phyloP scores from a whole-genome alignment of 148 eudicot genomes.

The Selenicereus undatus region DNA sequence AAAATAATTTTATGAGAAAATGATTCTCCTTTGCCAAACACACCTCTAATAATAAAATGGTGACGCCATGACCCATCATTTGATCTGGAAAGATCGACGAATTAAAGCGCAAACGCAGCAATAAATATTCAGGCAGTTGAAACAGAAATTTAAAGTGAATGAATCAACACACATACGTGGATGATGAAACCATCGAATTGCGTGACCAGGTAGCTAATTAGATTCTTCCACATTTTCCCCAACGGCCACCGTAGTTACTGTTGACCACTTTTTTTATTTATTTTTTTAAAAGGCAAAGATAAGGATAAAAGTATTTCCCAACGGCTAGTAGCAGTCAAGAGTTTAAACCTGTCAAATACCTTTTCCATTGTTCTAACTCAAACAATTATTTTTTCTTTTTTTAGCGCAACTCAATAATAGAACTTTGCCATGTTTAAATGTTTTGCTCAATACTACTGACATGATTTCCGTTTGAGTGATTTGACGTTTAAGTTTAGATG shows the following conservation, averaged over 20 bases:
- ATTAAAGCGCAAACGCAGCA: not conserved
- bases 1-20: too few species aligned
- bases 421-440: too few species aligned
- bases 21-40: too few species aligned
- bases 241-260: not conserved
- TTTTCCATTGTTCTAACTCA: not conserved
- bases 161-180: not conserved
- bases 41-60: too few species aligned
- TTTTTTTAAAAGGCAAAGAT: not conserved
- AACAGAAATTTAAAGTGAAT: not conserved
- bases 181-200: not conserved
- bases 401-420: too few species aligned
- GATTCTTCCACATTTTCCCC: conserved; percentile 3
- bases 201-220: not conserved
- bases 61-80: too few species aligned
- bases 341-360: not conserved
- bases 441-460: too few species aligned
- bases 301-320: not conserved
- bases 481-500: too few species aligned
- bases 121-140: not conserved
- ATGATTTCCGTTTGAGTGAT: too few species aligned
- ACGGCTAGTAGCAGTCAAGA: not conserved
- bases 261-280: too few species aligned
- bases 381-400: not conserved
- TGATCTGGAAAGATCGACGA: not conserved